These are phyloP conservation scores for Capsella rubella DNA, from an alignment of 441 rosid genomes.

Conservation along the genomic window DNA sequence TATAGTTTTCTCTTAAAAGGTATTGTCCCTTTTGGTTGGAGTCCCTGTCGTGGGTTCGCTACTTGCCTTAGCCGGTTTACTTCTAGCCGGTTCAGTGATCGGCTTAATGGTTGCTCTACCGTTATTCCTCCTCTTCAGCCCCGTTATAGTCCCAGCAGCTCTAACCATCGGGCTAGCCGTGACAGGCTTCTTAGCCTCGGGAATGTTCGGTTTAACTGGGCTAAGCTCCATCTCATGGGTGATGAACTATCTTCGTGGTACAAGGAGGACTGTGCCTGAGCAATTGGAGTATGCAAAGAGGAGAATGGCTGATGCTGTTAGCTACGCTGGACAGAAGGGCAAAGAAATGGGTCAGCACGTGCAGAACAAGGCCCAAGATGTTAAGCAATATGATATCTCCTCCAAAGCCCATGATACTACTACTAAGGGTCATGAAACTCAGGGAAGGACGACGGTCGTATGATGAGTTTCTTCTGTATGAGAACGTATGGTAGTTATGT, in stretches of 20 bases:
- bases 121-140: slow-evolving; percentile 46
- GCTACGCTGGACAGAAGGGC: slow-evolving; percentile 41
- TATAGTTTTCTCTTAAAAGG: not conserved
- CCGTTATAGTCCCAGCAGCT: slow-evolving; percentile 47
- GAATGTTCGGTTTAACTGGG: slow-evolving; percentile 45
- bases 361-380: slow-evolving; percentile 39
- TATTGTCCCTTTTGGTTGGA: slow-evolving; percentile 42
- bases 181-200: slow-evolving; percentile 39
- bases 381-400: slow-evolving; percentile 39
- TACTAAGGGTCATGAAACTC: slow-evolving; percentile 38
- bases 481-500: not conserved
- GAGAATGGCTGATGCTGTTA: slow-evolving; percentile 44
- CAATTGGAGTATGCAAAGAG: slow-evolving; percentile 46
- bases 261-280: slow-evolving; percentile 37
- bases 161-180: slow-evolving; percentile 44
- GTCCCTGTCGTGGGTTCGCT: slow-evolving; percentile 44
- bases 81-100: slow-evolving; percentile 44
- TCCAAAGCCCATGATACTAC: slow-evolving; percentile 28
- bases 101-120: slow-evolving; percentile 40
- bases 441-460: slow-evolving; percentile 13
- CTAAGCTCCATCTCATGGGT: slow-evolving; percentile 48
- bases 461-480: slow-evolving; percentile 8
- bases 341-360: slow-evolving; percentile 45
- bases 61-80: slow-evolving; percentile 43
- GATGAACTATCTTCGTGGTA: slow-evolving; percentile 44